Conservation (phyloP, 148 eudicot genomes). For the Cornus suecica region DNA sequence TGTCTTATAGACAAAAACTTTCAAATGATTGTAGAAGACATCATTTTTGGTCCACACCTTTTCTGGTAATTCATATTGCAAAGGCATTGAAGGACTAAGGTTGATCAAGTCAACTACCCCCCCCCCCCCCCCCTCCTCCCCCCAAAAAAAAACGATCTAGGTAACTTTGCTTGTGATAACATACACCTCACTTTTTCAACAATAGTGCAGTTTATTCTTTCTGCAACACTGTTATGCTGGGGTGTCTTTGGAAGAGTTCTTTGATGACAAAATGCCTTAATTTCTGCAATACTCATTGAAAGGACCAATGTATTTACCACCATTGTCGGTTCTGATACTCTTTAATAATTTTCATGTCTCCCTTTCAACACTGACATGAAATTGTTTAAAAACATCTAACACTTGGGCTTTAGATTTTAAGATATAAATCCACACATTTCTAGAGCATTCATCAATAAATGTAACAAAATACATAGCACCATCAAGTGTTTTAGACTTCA, state of each 20-base stretch:
- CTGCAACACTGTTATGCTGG: neutral
- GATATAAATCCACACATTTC: constrained; percentile 17
- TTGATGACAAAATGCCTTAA: neutral
- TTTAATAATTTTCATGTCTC: neutral
- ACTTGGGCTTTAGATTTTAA: constrained; percentile 18
- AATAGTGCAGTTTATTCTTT: neutral
- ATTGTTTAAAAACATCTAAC: constrained; percentile 14
- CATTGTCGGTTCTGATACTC: constrained; percentile 2
- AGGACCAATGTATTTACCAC: neutral
- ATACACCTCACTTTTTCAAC: neutral
- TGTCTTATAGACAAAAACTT: constrained; percentile 17
- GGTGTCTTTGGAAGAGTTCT: neutral
- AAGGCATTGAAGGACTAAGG: neutral
- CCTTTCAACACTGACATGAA: constrained; percentile 13
- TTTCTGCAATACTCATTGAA: neutral
- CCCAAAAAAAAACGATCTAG: neutral
- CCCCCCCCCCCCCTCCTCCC: neutral
- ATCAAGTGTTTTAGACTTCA: neutral
- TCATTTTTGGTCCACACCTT: neutral
- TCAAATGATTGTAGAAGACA: constrained; percentile 8
- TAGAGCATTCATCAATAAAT: constrained; percentile 15
- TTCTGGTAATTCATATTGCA: neutral
- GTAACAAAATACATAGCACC: constrained; percentile 21
- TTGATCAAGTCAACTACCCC: neutral
- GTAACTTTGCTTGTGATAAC: neutral